Percentiles rank a stretch among this genome's conserved stretches.
Conservation (phyloP, 495 filamentous ascomycete genomes). For the Penicillium paxilli region DNA sequence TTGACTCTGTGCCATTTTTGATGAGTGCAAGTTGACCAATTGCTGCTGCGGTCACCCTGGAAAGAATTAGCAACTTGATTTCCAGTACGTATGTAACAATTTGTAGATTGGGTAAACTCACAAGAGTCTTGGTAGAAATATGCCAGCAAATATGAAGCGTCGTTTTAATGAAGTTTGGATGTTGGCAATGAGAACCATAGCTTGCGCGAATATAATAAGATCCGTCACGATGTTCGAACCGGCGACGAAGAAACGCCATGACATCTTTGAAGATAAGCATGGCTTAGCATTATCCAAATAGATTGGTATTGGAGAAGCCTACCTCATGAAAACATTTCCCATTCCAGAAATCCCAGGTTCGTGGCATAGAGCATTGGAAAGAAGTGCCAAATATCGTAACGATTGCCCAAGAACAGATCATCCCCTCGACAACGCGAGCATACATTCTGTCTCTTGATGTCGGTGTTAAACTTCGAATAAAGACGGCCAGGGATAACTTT, state of each 20-base stretch:
- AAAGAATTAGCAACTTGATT: not conserved
- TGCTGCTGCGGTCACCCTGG: conserved; percentile 20
- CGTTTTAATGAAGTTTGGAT: conserved; percentile 21
- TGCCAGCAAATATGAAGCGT: conserved; percentile 22
- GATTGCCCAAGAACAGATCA: conserved; percentile 16
- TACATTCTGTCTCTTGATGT: conserved; percentile 14
- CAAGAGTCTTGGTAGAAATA: conserved; percentile 26
- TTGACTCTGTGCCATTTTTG: conserved; percentile 1
- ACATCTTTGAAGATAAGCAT: conserved; percentile 6
- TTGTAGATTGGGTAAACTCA: too few relatives aligned
- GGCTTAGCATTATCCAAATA: not conserved
- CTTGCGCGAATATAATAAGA: conserved; percentile 23
- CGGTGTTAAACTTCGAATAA: conserved; percentile 26
- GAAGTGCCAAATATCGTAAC: conserved; percentile 20
- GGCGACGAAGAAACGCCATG: conserved; percentile 26
- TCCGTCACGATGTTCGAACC: conserved; percentile 26
- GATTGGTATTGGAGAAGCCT: too few relatives aligned
- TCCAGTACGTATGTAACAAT: too few relatives aligned
- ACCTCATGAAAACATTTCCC: conserved; percentile 28
- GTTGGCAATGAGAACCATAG: conserved; percentile 20
- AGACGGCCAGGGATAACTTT: conserved; percentile 26
- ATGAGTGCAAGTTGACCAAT: conserved; percentile 18
- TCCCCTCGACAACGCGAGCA: conserved; percentile 13
- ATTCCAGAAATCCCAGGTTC: conserved; percentile 25
- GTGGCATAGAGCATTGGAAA: conserved; percentile 25